Evolutionary conservation across 176 grass and related monocot species (phyloP).

Genomic region (Aegilops sharonensis): DNA sequence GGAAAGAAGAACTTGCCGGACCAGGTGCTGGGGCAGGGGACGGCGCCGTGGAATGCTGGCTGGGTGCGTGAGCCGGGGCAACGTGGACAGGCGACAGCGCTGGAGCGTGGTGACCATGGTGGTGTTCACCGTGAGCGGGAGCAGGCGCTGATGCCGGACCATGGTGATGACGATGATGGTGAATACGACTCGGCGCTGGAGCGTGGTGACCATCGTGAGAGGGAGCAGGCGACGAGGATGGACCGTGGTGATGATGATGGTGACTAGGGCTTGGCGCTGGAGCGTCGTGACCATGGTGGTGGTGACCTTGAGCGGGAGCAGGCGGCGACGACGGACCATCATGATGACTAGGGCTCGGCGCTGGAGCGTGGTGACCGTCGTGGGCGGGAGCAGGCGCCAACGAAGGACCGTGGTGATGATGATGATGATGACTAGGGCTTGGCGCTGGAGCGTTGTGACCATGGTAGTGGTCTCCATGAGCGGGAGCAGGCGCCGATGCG

Average conservation of each 20-base stretch:
- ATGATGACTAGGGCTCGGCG: background rate
- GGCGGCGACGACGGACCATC: background rate
- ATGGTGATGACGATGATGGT: too few relatives aligned
- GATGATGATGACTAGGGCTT: too few relatives aligned
- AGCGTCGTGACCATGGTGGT: background rate
- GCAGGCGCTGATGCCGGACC: too few relatives aligned
- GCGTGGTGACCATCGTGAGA: too few relatives aligned
- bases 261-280: too few relatives aligned
- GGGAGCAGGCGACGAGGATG: too few relatives aligned
- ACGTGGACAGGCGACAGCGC: too few relatives aligned
- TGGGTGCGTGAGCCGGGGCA: too few relatives aligned
- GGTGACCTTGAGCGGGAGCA: background rate
- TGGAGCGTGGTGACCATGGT: background rate
- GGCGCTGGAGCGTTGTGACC: background rate
- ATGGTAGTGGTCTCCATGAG: background rate
- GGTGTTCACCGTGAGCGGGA: background rate
- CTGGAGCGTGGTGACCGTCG: background rate
- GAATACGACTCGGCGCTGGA: too few relatives aligned
- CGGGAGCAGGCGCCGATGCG: background rate
- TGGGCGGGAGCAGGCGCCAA: background rate
- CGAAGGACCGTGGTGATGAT: too few relatives aligned
- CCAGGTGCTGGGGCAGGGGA: background rate
- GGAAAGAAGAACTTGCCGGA: background rate
- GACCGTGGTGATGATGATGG: background rate
- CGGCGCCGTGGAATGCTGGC: too few relatives aligned